phyloP scores from a whole-genome alignment of 83 land plant genomes.

The Picea mariana region DNA sequence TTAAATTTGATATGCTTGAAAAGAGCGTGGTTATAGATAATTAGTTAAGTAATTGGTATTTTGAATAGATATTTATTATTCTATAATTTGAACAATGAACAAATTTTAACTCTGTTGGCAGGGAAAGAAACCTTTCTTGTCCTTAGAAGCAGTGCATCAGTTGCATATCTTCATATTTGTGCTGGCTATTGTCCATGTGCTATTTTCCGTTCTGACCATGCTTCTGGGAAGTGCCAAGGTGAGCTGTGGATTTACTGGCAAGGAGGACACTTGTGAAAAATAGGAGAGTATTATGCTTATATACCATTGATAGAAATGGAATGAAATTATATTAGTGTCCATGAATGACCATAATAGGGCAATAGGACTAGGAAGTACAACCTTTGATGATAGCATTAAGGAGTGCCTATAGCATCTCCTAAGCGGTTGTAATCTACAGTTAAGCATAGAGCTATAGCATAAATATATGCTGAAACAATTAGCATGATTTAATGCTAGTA shows the following conservation, averaged over 20 bases:
- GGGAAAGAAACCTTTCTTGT: slow-evolving; percentile 54
- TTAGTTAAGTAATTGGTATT: not conserved
- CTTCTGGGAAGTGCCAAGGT: slow-evolving; percentile 71
- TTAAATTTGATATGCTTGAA: too few relatives aligned
- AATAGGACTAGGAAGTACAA: too few relatives aligned
- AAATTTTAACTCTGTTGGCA: slow-evolving; percentile 8
- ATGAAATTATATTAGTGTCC: too few relatives aligned
- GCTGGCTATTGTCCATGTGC: slow-evolving; percentile 59
- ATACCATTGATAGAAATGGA: not conserved
- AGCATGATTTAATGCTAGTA: too few relatives aligned
- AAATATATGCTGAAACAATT: too few relatives aligned
- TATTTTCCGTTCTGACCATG: slow-evolving; percentile 58
- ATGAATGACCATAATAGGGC: too few relatives aligned
- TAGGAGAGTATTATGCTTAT: not conserved
- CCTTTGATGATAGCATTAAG: too few relatives aligned
- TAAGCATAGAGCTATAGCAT: too few relatives aligned
- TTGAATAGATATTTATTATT: not conserved
- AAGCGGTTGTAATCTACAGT: too few relatives aligned
- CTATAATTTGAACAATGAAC: too few relatives aligned
- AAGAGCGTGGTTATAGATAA: not conserved
- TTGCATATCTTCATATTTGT: slow-evolving; percentile 76
- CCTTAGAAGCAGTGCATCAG: slow-evolving; percentile 54
- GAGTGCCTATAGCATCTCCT: too few relatives aligned
- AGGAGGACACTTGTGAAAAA: too few relatives aligned
- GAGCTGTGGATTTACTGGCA: not conserved